These are phyloP conservation scores for Eucalyptus sideroxylon DNA, from an alignment of 345 rosid species.

Conservation along the genomic window DNA sequence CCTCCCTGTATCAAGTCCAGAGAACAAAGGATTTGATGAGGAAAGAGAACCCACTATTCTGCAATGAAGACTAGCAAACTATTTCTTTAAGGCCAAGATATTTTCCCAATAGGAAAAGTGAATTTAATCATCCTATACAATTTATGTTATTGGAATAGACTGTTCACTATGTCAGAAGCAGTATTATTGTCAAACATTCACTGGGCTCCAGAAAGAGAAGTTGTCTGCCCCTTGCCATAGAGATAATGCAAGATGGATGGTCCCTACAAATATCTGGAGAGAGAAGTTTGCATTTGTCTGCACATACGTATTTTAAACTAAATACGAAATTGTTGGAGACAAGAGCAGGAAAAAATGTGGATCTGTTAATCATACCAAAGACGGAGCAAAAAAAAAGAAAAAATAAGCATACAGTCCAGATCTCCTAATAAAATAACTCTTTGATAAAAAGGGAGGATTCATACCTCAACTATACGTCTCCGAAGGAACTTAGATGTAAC, in stretches of 20 bases:
- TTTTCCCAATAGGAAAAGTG: not conserved
- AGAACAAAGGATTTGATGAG: not conserved
- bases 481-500: slow-evolving; percentile 80
- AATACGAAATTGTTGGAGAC: not conserved
- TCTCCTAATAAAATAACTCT: not conserved
- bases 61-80: not conserved
- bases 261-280: not conserved
- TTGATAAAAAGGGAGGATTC: not conserved
- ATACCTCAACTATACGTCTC: slow-evolving; percentile 91
- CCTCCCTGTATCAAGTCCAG: slow-evolving; percentile 52
- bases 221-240: not conserved
- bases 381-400: not conserved
- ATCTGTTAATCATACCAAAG: not conserved
- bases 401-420: not conserved
- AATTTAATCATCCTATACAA: not conserved
- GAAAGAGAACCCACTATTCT: not conserved
- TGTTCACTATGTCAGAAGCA: not conserved
- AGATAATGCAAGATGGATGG: not conserved
- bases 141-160: not conserved
- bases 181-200: not conserved
- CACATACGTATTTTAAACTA: not conserved
- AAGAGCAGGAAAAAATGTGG: not conserved
- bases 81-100: not conserved
- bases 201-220: not conserved
- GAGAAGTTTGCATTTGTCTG: not conserved